A percentile compares a stretch with the other conserved stretches of the same genome.
Conservation (phyloP, 345 rosid species). For the Heritiera fomes region DNA sequence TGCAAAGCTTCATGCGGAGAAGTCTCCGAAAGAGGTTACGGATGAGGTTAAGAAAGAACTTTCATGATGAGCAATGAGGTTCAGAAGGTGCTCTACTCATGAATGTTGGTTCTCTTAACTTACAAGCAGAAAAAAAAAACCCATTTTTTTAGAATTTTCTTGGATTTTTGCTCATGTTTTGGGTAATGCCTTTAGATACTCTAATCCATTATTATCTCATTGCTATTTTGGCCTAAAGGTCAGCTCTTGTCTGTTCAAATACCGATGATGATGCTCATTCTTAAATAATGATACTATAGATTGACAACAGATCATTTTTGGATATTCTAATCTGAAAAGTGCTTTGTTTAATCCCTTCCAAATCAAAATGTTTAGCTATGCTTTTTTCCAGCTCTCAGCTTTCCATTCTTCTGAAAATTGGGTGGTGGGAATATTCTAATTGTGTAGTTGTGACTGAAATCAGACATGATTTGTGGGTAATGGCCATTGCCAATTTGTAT, state of each 20-base stretch:
- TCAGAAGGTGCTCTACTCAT: background rate
- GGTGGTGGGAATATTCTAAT: background rate
- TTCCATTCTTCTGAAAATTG: background rate
- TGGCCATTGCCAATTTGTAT: background rate
- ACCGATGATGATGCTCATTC: background rate
- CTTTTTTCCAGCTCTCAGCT: background rate
- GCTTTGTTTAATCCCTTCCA: background rate
- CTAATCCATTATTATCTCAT: conserved; percentile 4
- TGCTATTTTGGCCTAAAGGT: conserved; percentile 15
- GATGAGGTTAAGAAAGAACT: conserved; percentile 73
- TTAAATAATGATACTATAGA: background rate
- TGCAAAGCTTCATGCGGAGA: conserved; percentile 79
- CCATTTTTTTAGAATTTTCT: conserved; percentile 1
- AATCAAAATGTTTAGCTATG: background rate
- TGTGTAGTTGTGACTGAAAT: background rate
- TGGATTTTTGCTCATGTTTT: conserved; percentile 10
- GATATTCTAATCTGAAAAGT: background rate
- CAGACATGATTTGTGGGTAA: background rate
- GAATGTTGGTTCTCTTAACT: conserved; percentile 2
- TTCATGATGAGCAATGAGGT: conserved; percentile 30
- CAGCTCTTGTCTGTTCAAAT: conserved; percentile 9
- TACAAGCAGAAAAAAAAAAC: background rate
- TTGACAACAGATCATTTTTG: background rate
- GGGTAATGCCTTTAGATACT: background rate
- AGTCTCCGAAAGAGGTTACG: conserved; percentile 73